Evolutionary conservation across 148 eudicot genomes (phyloP), one percentile per base, ranked within the genome.

Genomic region (Rhododendron williamsianum): DNA sequence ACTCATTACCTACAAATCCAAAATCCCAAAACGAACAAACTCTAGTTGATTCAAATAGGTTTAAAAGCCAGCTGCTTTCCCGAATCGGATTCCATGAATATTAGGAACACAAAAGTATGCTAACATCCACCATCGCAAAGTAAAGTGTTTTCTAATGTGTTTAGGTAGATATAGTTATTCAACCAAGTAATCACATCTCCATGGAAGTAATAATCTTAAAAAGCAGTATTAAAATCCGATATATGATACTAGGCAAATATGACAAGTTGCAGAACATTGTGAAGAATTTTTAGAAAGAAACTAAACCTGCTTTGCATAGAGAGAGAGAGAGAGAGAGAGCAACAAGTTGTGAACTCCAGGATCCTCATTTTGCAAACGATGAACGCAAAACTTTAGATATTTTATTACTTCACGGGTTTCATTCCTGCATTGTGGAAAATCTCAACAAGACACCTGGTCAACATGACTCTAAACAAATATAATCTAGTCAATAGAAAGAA

Each of bases 381-480:
- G 98, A 88, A 95, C 94, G 86, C 98, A 97, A 85, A 91, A 93
- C 88, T 97, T 98, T 91, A 97, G 87, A 86, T 94, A 97, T 88
- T 95, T 95, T 76, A 97, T 94, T 56, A 97, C 98, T 93, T 97
- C 98, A 87, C 94, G 99, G 27, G 96, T 97, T 92, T 97, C 98
- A 91, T 97, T 97, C 94, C 99, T 95, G 95, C 87, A 91, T 80
- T 83, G 21, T 27, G 41, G 41, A 30, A 30, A 30, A 86, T 77
- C 16, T 19, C 33, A 38, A 63, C 18, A 30, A 48, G 45, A 51
- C 38, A 74, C 16, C 9, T 1, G 72, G 43, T 81, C 48, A 56
- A 51, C 23, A 58, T 33, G 45, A 58, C 12, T 56, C 5, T 43
- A 21, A 56, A 46, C n/a, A 54, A 54, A 41, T 35, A 36, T 9